Evolutionary conservation across 140 eudicot genomes (phyloP), one percentile per base, ranked within the genome.

Genomic region (Anethum foeniculum): DNA sequence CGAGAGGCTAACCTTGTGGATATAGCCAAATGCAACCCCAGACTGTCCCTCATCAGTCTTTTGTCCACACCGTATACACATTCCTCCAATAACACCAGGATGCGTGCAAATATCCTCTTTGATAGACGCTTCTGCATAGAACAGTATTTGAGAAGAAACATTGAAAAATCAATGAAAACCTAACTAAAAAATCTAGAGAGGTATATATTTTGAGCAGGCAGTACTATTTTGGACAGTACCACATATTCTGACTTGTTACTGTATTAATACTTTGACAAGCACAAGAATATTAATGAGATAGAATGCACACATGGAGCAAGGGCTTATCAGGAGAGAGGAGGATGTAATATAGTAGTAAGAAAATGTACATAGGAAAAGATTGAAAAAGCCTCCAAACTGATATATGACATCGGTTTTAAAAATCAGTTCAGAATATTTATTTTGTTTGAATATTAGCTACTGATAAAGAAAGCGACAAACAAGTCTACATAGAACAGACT

Each of bases 31-130:
- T 71, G 95, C 85, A 38, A 95, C 96, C 79, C 97, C 95, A 25
- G 93, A 86, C 67, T 86, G 89, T 86, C 81, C 90, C 58, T 91
- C 97, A 49, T 95, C 97, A 75, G 75, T 62, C 73, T 81, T 89
- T 76, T 88, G 83, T 46, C 97, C 99, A 89, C 99, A 95, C 46
- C 79, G 75, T 46, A 92, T 79, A 82, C 99, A 95, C 95, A 92
- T 83, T 75, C 97, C 97, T 74, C 88, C 91, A 18, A 83, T 79
- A 76, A 75, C 39, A 82, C 97, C 97, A 81, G 97, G 97, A 87
- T 95, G 99, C 49, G 85, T 18, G 77, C 99, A 95, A 27, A 71
- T 43, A 64, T 75, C 86, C 81, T 80, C 81, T 81, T 79, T 80
- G 49, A 74, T 56, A 77, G 92, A 88, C 77, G 78, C 84, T 74